Evolutionary conservation across 2,329 filamentous ascomycete genomes (phyloP).

Genomic region (Penicillium verrucosum): DNA sequence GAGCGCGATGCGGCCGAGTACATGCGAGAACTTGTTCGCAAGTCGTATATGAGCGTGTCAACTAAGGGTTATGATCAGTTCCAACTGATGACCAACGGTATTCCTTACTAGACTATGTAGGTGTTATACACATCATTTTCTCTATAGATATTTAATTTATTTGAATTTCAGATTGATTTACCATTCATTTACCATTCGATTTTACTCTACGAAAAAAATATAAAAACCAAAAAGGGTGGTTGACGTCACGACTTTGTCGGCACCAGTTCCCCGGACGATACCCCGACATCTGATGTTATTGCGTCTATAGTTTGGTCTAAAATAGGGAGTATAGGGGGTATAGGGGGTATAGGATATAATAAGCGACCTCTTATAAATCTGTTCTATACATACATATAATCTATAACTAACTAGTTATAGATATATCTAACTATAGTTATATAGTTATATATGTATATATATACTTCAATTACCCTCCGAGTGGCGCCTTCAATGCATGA

Average conservation of each 20-base stretch:
- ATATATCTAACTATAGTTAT: too few relatives aligned
- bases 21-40: constrained; percentile 83
- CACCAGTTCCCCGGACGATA: not conserved
- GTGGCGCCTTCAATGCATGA: constrained; percentile 8
- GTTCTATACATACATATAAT: too few relatives aligned
- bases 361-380: not conserved
- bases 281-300: not conserved
- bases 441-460: too few relatives aligned
- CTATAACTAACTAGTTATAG: too few relatives aligned
- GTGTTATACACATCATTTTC: not conserved
- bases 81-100: constrained; percentile 94
- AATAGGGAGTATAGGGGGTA: not conserved
- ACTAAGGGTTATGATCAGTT: constrained; percentile 98
- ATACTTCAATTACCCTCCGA: not conserved
- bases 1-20: constrained; percentile 94
- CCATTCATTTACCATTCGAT: too few relatives aligned
- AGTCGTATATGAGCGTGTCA: constrained; percentile 84
- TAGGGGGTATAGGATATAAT: too few relatives aligned
- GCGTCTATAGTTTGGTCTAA: not conserved
- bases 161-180: not conserved
- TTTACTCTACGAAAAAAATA: too few relatives aligned
- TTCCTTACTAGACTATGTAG: constrained; percentile 65
- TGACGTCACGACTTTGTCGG: constrained; percentile 21
- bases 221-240: not conserved
- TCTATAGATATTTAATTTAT: not conserved